Evolutionary conservation across 176 grass and related monocot species (phyloP).

Genomic region (Cocos nucifera): DNA sequence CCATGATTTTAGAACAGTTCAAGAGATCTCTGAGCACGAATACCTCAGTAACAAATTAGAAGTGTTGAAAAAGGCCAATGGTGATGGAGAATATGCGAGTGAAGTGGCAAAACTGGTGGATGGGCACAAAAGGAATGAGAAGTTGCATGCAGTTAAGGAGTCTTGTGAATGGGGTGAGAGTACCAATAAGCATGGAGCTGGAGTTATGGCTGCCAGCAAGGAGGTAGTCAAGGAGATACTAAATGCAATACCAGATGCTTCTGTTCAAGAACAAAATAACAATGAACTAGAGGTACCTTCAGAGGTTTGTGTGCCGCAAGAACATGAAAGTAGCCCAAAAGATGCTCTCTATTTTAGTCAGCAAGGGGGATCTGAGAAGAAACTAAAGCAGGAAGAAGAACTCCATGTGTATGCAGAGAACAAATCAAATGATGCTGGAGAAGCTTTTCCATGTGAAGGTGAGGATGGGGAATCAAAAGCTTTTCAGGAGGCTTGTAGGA

Average conservation of each 20-base stretch:
- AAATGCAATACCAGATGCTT: background rate
- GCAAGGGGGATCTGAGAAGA: background rate
- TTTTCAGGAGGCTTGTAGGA: background rate
- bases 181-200: background rate
- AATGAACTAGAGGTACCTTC: background rate
- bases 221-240: slow-evolving; percentile 3
- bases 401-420: background rate
- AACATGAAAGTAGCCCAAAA: background rate
- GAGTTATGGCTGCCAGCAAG: background rate
- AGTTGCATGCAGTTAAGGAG: background rate
- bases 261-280: background rate
- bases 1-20: background rate
- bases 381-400: background rate
- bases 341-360: background rate
- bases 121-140: background rate
- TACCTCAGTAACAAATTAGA: too few relatives aligned
- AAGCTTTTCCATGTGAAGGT: background rate
- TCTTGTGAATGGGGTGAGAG: background rate
- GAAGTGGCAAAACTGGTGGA: background rate
- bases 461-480: background rate
- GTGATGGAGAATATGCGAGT: background rate
- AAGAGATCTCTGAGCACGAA: background rate
- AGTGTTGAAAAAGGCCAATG: background rate
- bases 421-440: background rate
- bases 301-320: background rate